These are phyloP conservation scores for Gyrodon lividus DNA, from an alignment of 768 basidiomycete genomes.

Conservation along the genomic window DNA sequence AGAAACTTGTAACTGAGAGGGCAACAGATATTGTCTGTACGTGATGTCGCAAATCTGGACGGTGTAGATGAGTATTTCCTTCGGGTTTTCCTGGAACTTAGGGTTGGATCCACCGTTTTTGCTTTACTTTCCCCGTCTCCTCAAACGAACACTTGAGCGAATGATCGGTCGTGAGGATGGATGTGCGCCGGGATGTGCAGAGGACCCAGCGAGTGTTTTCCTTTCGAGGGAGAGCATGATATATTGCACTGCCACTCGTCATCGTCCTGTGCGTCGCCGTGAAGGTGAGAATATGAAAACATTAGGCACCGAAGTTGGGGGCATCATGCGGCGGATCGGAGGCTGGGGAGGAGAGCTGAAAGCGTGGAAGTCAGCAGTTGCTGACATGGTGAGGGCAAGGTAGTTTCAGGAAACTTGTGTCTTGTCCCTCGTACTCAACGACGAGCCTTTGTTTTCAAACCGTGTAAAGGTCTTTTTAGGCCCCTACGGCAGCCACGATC, in stretches of 20 bases:
- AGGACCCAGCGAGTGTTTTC: slow-evolving; percentile 37
- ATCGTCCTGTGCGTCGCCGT: slow-evolving; percentile 31
- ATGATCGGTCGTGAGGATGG: slow-evolving; percentile 30
- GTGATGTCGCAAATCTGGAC: too few species aligned
- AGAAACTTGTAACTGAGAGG: slow-evolving; percentile 32
- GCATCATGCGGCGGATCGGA: slow-evolving; percentile 44
- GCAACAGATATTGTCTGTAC: slow-evolving; percentile 51
- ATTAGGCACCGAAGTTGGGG: slow-evolving; percentile 34
- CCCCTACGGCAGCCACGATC: too few species aligned
- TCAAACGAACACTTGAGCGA: slow-evolving; percentile 46
- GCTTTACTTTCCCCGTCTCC: slow-evolving; percentile 59
- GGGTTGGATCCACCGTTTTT: slow-evolving; percentile 63
- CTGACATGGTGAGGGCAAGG: slow-evolving; percentile 3
- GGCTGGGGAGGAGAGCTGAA: slow-evolving; percentile 47
- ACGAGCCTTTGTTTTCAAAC: background rate
- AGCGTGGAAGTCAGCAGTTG: slow-evolving; percentile 32
- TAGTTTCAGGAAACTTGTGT: slow-evolving; percentile 2
- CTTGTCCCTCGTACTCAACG: background rate
- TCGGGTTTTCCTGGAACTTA: slow-evolving; percentile 21
- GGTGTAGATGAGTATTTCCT: too few species aligned
- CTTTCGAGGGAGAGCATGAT: slow-evolving; percentile 49
- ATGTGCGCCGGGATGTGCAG: slow-evolving; percentile 49
- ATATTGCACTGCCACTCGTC: slow-evolving; percentile 42
- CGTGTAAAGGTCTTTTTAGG: too few species aligned
- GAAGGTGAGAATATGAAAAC: slow-evolving; percentile 28